Evolutionary conservation across 345 rosid species (phyloP).

Genomic region (Mercurialis annua): DNA sequence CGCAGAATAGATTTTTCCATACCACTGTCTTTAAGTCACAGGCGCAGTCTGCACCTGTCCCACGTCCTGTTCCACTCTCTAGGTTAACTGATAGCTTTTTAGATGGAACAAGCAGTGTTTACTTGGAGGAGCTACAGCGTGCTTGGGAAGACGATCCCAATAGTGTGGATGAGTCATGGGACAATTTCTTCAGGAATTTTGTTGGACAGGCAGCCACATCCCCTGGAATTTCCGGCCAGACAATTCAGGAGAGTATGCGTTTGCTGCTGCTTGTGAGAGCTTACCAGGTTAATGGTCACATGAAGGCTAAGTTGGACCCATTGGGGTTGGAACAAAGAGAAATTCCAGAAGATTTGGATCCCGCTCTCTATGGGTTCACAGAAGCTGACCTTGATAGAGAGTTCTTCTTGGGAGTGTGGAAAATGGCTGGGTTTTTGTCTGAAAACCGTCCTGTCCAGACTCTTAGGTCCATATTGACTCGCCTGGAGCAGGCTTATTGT

Average conservation of each 20-base stretch:
- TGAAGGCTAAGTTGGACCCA: slow-evolving; percentile 80
- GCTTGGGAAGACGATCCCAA: slow-evolving; percentile 81
- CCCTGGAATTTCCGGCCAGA: slow-evolving; percentile 81
- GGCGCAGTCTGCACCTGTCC: slow-evolving; percentile 64
- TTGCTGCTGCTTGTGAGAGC: slow-evolving; percentile 69
- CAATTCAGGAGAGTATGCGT: slow-evolving; percentile 92
- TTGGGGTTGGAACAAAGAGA: slow-evolving; percentile 63
- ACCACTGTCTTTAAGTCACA: slow-evolving; percentile 50
- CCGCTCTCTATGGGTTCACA: slow-evolving; percentile 56
- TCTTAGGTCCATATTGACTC: slow-evolving; percentile 59
- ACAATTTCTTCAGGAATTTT: slow-evolving; percentile 73
- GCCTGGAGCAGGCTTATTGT: slow-evolving; percentile 85
- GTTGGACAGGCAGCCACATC: slow-evolving; percentile 77
- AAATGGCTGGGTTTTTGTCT: slow-evolving; percentile 72
- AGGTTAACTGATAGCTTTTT: slow-evolving; percentile 73
- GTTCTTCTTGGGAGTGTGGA: slow-evolving; percentile 78
- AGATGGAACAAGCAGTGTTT: slow-evolving; percentile 80
- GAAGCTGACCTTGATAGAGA: slow-evolving; percentile 79
- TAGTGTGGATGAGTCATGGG: slow-evolving; percentile 88
- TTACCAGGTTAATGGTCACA: slow-evolving; percentile 84
- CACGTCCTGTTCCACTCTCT: slow-evolving; percentile 73
- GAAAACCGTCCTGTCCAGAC: slow-evolving; percentile 88
- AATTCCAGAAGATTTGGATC: slow-evolving; percentile 67
- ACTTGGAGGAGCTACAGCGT: slow-evolving; percentile 73
- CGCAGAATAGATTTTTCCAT: slow-evolving; percentile 45